Conservation (phyloP, 768 basidiomycete species). For the Podaxis rugospora region DNA sequence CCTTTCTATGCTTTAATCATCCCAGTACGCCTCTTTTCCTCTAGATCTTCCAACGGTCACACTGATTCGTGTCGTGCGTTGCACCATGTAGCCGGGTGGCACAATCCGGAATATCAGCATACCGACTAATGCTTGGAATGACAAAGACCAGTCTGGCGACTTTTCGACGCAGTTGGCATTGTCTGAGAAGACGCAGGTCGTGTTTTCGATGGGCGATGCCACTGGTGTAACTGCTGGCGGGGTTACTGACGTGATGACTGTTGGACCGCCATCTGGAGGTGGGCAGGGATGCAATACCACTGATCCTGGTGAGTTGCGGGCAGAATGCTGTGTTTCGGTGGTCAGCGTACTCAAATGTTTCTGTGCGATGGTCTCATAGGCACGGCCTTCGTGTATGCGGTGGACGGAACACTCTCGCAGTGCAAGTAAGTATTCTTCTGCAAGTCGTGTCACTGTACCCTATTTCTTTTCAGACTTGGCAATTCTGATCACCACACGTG, state of each 20-base stretch:
- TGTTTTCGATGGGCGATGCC: slow-evolving; percentile 25
- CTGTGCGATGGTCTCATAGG: slow-evolving; percentile 11
- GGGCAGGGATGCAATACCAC: slow-evolving; percentile 19
- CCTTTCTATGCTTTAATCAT: slow-evolving; percentile 24
- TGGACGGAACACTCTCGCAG: slow-evolving; percentile 20
- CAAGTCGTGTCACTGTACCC: not conserved
- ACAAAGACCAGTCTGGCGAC: slow-evolving; percentile 12
- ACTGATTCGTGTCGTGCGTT: not conserved
- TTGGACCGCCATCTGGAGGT: slow-evolving; percentile 15
- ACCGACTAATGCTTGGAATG: slow-evolving; percentile 17
- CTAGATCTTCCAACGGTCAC: not conserved
- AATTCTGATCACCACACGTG: not conserved
- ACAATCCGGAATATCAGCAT: slow-evolving; percentile 22
- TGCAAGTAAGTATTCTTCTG: slow-evolving; percentile 21
- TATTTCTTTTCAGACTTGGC: not conserved
- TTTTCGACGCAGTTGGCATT: slow-evolving; percentile 17
- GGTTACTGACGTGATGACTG: slow-evolving; percentile 17
- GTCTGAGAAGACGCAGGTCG: slow-evolving; percentile 8
- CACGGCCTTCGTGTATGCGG: slow-evolving; percentile 23
- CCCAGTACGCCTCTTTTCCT: slow-evolving; percentile 14
- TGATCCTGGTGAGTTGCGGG: slow-evolving; percentile 18
- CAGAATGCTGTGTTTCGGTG: not conserved
- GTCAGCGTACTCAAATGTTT: not conserved
- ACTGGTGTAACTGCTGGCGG: slow-evolving; percentile 22
- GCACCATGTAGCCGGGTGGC: slow-evolving; percentile 16